These are phyloP conservation scores for Rhododendron williamsianum DNA, from an alignment of 148 eudicot genomes.

Conservation along the genomic window DNA sequence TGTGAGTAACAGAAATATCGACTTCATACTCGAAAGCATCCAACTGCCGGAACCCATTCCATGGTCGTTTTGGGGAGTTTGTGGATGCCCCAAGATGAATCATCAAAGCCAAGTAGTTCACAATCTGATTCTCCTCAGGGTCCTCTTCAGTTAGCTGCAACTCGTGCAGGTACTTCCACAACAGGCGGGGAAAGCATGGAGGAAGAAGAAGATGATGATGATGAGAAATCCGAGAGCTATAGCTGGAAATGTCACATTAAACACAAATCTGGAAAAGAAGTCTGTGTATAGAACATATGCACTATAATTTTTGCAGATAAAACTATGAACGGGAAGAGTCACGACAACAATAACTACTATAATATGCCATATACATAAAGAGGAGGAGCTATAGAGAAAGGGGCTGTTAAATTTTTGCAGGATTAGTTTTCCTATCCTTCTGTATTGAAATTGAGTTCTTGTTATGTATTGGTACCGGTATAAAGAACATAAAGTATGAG, in stretches of 20 bases:
- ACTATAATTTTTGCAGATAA: constrained; percentile 43
- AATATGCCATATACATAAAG: constrained; percentile 13
- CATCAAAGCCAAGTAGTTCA: constrained; percentile 43
- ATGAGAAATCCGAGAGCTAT: constrained; percentile 47
- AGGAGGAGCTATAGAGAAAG: constrained; percentile 17
- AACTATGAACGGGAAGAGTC: constrained; percentile 11
- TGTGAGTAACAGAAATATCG: constrained; percentile 58
- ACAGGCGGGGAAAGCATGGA: constrained; percentile 49
- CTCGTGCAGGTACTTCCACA: constrained; percentile 34
- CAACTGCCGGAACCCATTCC: constrained; percentile 24
- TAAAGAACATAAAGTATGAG: constrained; percentile 12
- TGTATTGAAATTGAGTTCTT: constrained; percentile 21
- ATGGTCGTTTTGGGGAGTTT: constrained; percentile 23
- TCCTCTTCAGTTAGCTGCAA: constrained; percentile 42
- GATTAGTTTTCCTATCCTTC: constrained; percentile 31
- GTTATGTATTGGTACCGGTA: constrained; percentile 11
- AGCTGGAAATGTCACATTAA: constrained; percentile 34
- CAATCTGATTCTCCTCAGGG: constrained; percentile 74
- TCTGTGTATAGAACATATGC: constrained; percentile 32
- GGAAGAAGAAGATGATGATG: constrained; percentile 7
- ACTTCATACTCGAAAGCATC: constrained; percentile 53
- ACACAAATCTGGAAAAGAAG: constrained; percentile 25
- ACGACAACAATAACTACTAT: constrained; percentile 12
- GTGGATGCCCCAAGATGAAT: constrained; percentile 28
- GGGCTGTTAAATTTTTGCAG: constrained; percentile 48